phyloP scores from a whole-genome alignment of 2,329 filamentous ascomycete species.

The Niveomyces coronatus region DNA sequence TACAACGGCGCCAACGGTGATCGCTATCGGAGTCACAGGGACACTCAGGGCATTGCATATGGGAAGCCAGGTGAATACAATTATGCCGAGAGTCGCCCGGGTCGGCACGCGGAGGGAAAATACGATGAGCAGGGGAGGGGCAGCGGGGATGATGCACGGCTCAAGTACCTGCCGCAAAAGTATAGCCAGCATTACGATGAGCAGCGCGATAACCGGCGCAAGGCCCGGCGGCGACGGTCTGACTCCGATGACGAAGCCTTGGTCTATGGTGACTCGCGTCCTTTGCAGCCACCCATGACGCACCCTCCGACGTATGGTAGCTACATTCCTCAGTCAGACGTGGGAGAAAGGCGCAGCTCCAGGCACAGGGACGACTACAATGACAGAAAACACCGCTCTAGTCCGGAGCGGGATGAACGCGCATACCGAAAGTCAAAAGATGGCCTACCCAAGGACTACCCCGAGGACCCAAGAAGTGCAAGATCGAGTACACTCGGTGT shows the following conservation, averaged over 20 bases:
- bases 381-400: constrained; percentile 5
- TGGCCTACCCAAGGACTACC: constrained; percentile 9
- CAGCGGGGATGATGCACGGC: constrained; percentile 24
- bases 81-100: constrained; percentile 22
- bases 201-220: constrained; percentile 13
- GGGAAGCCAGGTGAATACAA: constrained; percentile 16
- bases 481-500: constrained; percentile 31
- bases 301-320: constrained; percentile 18
- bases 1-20: constrained; percentile 11
- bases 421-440: constrained; percentile 2
- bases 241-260: constrained; percentile 34
- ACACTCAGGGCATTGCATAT: constrained; percentile 10
- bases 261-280: constrained; percentile 35
- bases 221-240: constrained; percentile 10
- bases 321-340: constrained; percentile 15
- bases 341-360: constrained; percentile 15
- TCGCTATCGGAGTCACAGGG: constrained; percentile 11
- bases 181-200: constrained; percentile 30
- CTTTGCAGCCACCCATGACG: constrained; percentile 7
- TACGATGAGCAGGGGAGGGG: constrained; percentile 14
- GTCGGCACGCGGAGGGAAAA: constrained; percentile 12
- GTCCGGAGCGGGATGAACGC: constrained; percentile 12
- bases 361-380: constrained; percentile 12
- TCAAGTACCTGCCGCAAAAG: constrained; percentile 38
- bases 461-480: constrained; percentile 27